Evolutionary conservation across 108 stramenopile species (phyloP).

Genomic region (Aureococcus anophagefferens): DNA sequence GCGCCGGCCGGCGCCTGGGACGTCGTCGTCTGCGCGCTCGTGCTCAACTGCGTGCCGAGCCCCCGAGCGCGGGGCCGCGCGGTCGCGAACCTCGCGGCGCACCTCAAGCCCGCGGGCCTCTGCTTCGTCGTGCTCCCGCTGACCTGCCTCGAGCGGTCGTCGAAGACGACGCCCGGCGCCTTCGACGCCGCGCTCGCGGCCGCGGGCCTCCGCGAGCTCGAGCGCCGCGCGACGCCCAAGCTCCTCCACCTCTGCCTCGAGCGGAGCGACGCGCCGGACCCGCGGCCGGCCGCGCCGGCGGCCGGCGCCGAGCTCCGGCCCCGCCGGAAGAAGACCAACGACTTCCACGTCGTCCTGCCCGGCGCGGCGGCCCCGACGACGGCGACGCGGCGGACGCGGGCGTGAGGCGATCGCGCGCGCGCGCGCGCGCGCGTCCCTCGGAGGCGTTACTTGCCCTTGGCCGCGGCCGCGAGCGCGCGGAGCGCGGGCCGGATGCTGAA

Average conservation of each 20-base stretch:
- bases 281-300: no score
- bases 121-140: background rate
- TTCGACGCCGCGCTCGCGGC: background rate
- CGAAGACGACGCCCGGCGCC: background rate
- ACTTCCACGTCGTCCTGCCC: no score
- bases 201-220: background rate
- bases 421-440: no score
- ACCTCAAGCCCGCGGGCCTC: background rate
- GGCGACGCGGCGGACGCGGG: no score
- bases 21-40: conserved; percentile 81
- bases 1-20: conserved; percentile 19
- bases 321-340: no score
- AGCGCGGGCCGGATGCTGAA: no score
- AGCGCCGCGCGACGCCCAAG: background rate
- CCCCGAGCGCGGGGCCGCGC: conserved; percentile 65
- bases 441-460: no score
- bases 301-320: no score
- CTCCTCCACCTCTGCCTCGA: background rate
- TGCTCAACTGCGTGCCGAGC: conserved; percentile 79
- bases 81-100: conserved; percentile 25
- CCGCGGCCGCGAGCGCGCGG: no score
- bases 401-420: no score
- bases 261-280: background rate
- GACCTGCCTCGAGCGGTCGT: background rate
- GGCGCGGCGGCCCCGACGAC: no score